Conservation (phyloP, 441 rosid species). For the Dalechampia spathulata region DNA sequence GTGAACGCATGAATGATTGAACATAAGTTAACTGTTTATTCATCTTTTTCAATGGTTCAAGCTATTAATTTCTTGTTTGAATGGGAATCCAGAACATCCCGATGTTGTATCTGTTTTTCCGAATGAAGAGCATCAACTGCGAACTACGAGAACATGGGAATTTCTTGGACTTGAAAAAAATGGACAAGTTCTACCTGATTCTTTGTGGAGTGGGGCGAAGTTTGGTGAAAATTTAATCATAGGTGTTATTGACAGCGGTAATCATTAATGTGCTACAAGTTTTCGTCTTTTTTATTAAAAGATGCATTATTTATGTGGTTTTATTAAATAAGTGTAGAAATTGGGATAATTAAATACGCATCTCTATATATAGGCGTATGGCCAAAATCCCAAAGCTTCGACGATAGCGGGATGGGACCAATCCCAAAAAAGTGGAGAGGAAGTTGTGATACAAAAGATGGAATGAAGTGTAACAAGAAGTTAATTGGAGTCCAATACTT, state of each 20-base stretch:
- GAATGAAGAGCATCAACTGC: constrained; percentile 31
- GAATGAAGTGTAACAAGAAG: constrained; percentile 23
- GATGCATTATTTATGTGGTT: neutral
- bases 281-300: neutral
- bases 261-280: neutral
- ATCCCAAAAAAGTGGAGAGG: constrained; percentile 26
- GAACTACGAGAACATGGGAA: constrained; percentile 54
- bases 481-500: constrained; percentile 61
- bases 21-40: no score
- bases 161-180: constrained; percentile 35
- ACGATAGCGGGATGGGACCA: constrained; percentile 13
- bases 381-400: constrained; percentile 61
- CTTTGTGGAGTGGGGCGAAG: constrained; percentile 37
- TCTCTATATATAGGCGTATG: constrained; percentile 34
- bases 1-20: no score
- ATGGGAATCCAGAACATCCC: constrained; percentile 27
- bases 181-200: constrained; percentile 18
- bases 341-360: neutral
- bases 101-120: constrained; percentile 39
- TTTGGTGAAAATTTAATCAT: constrained; percentile 45
- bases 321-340: no score
- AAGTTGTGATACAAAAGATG: constrained; percentile 11
- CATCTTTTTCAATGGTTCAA: no score
- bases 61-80: no score
- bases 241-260: constrained; percentile 49